phyloP scores from a whole-genome alignment of 2,329 filamentous ascomycete species.

The Pseudogymnoascus sp. region DNA sequence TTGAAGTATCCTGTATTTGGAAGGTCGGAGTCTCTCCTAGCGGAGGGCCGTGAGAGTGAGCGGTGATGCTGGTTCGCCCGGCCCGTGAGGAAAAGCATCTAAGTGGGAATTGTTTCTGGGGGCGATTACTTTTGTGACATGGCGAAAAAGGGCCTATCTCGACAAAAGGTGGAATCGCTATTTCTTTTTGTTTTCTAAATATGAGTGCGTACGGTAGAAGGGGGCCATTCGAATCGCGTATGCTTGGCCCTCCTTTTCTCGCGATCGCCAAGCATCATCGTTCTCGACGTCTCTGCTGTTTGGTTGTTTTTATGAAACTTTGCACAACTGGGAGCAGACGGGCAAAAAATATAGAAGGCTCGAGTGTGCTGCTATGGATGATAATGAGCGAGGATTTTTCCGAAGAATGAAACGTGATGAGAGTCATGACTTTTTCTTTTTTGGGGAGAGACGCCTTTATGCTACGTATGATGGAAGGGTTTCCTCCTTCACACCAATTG shows the following conservation, averaged over 20 bases:
- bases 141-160: slow-evolving; percentile 3
- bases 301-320: slow-evolving; percentile 8
- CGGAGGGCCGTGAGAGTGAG: slow-evolving; percentile 28
- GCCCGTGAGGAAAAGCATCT: slow-evolving; percentile 22
- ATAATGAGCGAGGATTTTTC: slow-evolving; percentile 7
- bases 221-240: slow-evolving; percentile 5
- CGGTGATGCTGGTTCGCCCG: slow-evolving; percentile 28
- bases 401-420: slow-evolving; percentile 6
- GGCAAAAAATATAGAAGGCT: slow-evolving; percentile 7
- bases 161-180: slow-evolving; percentile 4
- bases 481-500: slow-evolving; percentile 5
- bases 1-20: slow-evolving; percentile 1
- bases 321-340: slow-evolving; percentile 3
- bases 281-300: slow-evolving; percentile 7
- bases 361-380: slow-evolving; percentile 7
- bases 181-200: slow-evolving; percentile 5
- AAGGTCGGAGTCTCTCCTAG: slow-evolving; percentile 11
- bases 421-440: slow-evolving; percentile 7
- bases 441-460: slow-evolving; percentile 5
- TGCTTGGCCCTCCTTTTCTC: slow-evolving; percentile 6
- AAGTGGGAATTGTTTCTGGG: slow-evolving; percentile 1
- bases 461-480: slow-evolving; percentile 2
- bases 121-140: background rate
- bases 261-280: slow-evolving; percentile 4
- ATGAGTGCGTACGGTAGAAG: slow-evolving; percentile 6